Conservation (phyloP, 2,329 filamentous ascomycete species). For the Phialemonium atrogriseum region DNA sequence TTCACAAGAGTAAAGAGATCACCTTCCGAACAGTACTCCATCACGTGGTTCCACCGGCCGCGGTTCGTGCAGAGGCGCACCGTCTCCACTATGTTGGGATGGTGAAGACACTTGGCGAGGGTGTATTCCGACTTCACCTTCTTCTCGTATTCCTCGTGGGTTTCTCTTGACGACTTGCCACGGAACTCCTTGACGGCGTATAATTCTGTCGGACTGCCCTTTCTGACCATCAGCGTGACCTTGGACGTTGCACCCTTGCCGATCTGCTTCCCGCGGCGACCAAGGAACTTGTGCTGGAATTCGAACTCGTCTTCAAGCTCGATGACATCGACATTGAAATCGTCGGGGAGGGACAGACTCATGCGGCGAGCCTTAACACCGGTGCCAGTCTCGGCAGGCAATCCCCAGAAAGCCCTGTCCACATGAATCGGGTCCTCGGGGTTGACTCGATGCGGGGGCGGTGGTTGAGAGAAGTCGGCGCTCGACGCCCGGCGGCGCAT, state of each 20-base stretch:
- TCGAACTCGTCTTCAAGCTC: conserved; percentile 64
- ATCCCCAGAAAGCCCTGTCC: conserved; percentile 45
- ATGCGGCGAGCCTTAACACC: conserved; percentile 73
- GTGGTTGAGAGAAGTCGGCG: conserved; percentile 30
- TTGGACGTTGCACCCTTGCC: conserved; percentile 79
- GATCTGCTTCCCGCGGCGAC: conserved; percentile 64
- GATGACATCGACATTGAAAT: conserved; percentile 63
- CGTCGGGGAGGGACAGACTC: conserved; percentile 65
- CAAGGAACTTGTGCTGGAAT: conserved; percentile 61
- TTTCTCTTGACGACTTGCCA: conserved; percentile 60
- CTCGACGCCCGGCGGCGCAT: conserved; percentile 36
- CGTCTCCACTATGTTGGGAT: conserved; percentile 82
- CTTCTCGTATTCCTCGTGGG: conserved; percentile 67
- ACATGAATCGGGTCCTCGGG: conserved; percentile 22
- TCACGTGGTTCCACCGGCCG: conserved; percentile 79
- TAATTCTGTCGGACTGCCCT: conserved; percentile 54
- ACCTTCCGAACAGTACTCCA: conserved; percentile 82
- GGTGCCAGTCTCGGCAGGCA: conserved; percentile 60
- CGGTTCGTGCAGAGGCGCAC: conserved; percentile 67
- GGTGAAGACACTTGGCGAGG: conserved; percentile 75
- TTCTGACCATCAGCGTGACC: conserved; percentile 71
- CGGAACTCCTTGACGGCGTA: conserved; percentile 88
- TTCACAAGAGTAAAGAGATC: conserved; percentile 71
- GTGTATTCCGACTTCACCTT: conserved; percentile 90
- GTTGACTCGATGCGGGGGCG: conserved; percentile 9